These are phyloP conservation scores for Pythium apleroticum DNA, from an alignment of 352 stramenopile genomes.

Conservation along the genomic window DNA sequence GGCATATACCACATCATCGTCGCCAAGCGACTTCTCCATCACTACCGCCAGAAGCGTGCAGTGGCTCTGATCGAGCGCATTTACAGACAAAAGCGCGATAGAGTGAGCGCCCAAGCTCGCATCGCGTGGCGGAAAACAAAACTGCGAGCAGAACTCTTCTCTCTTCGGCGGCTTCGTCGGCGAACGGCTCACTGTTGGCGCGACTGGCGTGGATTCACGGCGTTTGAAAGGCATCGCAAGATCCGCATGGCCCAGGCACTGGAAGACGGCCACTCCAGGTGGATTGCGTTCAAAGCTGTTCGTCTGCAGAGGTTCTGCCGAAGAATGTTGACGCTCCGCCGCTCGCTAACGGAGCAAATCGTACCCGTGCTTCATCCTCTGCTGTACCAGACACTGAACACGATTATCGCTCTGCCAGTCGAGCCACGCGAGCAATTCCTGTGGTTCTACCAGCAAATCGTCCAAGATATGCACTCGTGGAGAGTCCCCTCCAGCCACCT, in stretches of 20 bases:
- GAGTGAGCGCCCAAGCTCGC: slow-evolving; percentile 21
- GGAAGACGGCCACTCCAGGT: slow-evolving; percentile 16
- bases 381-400: neutral
- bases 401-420: neutral
- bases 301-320: slow-evolving; percentile 18
- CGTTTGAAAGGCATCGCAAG: neutral
- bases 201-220: slow-evolving; percentile 6
- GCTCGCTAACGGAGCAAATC: slow-evolving; percentile 6
- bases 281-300: slow-evolving; percentile 19
- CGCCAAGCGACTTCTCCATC: slow-evolving; percentile 28
- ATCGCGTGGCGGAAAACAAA: slow-evolving; percentile 26
- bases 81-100: slow-evolving; percentile 25
- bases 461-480: slow-evolving; percentile 38
- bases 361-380: slow-evolving; percentile 13
- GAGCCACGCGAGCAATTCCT: slow-evolving; percentile 13
- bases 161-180: neutral
- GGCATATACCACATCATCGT: slow-evolving; percentile 37
- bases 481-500: slow-evolving; percentile 27
- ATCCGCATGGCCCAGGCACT: slow-evolving; percentile 9
- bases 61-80: slow-evolving; percentile 27
- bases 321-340: slow-evolving; percentile 1
- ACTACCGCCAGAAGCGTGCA: slow-evolving; percentile 30
- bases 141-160: slow-evolving; percentile 19
- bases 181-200: neutral
- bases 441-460: slow-evolving; percentile 26